Conservation (phyloP, 78 protist species). For the Protostelium mycophagum region DNA sequence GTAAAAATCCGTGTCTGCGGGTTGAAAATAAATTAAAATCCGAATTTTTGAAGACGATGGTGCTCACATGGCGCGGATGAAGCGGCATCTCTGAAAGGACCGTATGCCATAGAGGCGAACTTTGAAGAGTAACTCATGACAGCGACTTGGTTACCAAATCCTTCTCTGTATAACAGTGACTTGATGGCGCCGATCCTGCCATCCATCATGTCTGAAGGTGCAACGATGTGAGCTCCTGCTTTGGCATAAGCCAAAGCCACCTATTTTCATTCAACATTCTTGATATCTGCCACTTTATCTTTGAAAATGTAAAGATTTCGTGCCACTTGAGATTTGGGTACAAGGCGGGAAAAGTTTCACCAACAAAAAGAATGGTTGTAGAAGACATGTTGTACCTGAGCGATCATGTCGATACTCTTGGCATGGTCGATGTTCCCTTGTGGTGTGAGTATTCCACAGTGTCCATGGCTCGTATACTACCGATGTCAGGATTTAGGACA, state of each 20-base stretch:
- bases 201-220: conserved; percentile 95
- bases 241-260: conserved; percentile 55
- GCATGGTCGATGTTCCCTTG: conserved; percentile 49
- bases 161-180: conserved; percentile 16
- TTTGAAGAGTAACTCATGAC: conserved; percentile 82
- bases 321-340: too few relatives aligned
- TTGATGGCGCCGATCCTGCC: conserved; percentile 71
- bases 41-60: background rate
- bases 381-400: conserved; percentile 17
- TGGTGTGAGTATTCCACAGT: conserved; percentile 57
- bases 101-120: conserved; percentile 85
- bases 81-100: conserved; percentile 89
- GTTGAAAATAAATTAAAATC: background rate
- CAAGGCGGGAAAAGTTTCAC: background rate
- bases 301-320: too few relatives aligned
- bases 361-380: background rate
- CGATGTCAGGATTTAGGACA: background rate
- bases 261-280: too few relatives aligned
- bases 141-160: conserved; percentile 28
- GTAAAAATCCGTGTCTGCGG: too few relatives aligned
- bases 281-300: too few relatives aligned
- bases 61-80: conserved; percentile 25
- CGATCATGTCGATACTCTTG: conserved; percentile 39
- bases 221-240: conserved; percentile 81
- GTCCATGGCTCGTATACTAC: conserved; percentile 74